Base-by-base conservation (phyloP, 1,284 basidiomycete genomes). In the Puccinia coronata region DNA sequence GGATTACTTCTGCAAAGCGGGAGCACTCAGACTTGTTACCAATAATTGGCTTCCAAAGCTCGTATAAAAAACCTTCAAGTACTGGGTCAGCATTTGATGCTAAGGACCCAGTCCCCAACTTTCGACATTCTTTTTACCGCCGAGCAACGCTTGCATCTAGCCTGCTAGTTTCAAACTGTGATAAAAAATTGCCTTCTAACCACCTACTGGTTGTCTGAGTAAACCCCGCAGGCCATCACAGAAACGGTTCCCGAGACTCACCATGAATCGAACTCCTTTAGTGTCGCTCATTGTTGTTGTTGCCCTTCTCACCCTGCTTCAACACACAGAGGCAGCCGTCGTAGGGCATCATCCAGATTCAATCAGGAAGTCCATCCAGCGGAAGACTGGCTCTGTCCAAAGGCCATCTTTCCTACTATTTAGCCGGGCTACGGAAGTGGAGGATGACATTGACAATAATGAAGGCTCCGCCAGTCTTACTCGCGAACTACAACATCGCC, bases 311-410 rank as follows among this genome's bases (percentile, higher is more conserved):
- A 43, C 39, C 28, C 1, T 67, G 1, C n/a, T 67, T 9, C n/a
- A 23, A 41, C n/a, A 41, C 63, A 43, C 63, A 5, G 63, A 47
- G 36, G 63, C 63, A 23, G 63, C 63, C 39, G 63, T 67, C 63
- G 63, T 67, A 28, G 63, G 36, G n/a, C 39, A 43, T 25, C 39
- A 67, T 67, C 39, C 63, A 36, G 39, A 65, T 43, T n/a, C 34
- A 65, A 8, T 8, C 5, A 36, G 61, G 39, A 39, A 65, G 39
- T 65, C 61, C 23, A 16, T 65, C 23, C 63, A 67, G 63, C 63
- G 41, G 6, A 41, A 41, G n/a, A 16, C 12, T 67, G 63, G 23
- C n/a, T 65, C 61, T 20, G 28, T 65, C 36, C 14, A 5, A 41
- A 3, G 1, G 20, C 63, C 63, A n/a, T 36, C 39, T 20, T 67